These are phyloP conservation scores for Pholiota conissans DNA, from an alignment of 768 basidiomycete species.

Conservation along the genomic window DNA sequence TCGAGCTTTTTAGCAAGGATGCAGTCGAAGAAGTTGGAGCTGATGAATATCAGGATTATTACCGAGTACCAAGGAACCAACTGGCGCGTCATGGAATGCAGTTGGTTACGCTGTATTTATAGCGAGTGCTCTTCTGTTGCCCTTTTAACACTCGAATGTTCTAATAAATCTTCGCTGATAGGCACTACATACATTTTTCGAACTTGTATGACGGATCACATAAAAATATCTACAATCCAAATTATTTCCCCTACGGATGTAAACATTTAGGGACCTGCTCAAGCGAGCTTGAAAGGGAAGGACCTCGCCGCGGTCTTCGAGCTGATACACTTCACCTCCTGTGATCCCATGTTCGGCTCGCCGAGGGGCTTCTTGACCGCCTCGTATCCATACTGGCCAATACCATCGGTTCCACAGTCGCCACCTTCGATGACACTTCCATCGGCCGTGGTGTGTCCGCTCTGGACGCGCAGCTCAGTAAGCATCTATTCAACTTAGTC, in stretches of 20 bases:
- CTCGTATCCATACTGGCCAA: conserved; percentile 8
- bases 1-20: not conserved
- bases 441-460: conserved; percentile 3
- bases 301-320: conserved; percentile 3
- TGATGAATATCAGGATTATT: not conserved
- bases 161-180: too few species aligned
- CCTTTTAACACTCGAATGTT: too few species aligned
- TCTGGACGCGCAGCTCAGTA: not conserved
- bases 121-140: too few species aligned
- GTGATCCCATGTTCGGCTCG: conserved; percentile 2
- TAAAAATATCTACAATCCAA: too few species aligned
- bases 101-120: not conserved
- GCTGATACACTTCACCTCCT: conserved; percentile 8
- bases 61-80: not conserved
- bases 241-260: not conserved
- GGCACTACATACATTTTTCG: too few species aligned
- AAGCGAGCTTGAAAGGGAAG: conserved; percentile 5
- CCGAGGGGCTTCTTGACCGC: conserved; percentile 9
- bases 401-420: conserved; percentile 6
- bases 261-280: not conserved
- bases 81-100: not conserved
- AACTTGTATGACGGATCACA: too few species aligned
- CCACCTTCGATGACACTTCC: conserved; percentile 4
- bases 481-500: not conserved
- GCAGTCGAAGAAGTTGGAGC: not conserved